A percentile compares a stretch with the other conserved stretches of the same genome.
Conservation (phyloP, 2,329 filamentous ascomycete species). For the Mycosphaerelloides madeirae region DNA sequence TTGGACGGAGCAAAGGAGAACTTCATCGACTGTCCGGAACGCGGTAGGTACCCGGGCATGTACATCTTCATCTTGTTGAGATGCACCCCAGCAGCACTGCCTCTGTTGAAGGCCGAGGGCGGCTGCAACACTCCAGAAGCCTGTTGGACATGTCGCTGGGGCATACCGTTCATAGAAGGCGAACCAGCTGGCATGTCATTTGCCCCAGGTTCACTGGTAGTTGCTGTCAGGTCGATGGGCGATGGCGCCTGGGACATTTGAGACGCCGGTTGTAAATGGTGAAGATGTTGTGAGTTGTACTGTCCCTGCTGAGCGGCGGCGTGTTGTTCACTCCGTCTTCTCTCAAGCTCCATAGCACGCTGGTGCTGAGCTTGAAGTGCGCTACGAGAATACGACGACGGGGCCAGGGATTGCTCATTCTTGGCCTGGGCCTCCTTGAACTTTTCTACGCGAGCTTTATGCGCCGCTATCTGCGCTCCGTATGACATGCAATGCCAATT, state of each 20-base stretch:
- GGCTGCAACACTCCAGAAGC: background rate
- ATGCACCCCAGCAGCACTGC: background rate
- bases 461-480: conserved; percentile 28
- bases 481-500: conserved; percentile 31
- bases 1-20: conserved; percentile 27
- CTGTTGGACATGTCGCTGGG: conserved; percentile 3
- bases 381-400: conserved; percentile 1
- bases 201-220: background rate
- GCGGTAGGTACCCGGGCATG: conserved; percentile 20
- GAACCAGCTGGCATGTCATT: background rate
- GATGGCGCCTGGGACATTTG: conserved; percentile 5
- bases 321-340: conserved; percentile 19
- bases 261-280: conserved; percentile 20
- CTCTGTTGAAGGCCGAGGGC: background rate
- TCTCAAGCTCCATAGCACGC: conserved; percentile 23
- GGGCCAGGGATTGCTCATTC: conserved; percentile 18
- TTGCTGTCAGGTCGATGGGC: conserved; percentile 1
- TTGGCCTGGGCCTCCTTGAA: conserved; percentile 21
- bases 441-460: conserved; percentile 21
- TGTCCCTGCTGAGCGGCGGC: conserved; percentile 14
- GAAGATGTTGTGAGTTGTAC: conserved; percentile 14
- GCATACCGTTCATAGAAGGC: background rate
- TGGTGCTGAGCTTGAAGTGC: conserved; percentile 13
- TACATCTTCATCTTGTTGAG: conserved; percentile 23
- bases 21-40: conserved; percentile 27